A percentile compares a stretch with the other conserved stretches of the same genome.
phyloP scores from a whole-genome alignment of 139 green algal species.

The Auxenochlorella pyrenoidosa region DNA sequence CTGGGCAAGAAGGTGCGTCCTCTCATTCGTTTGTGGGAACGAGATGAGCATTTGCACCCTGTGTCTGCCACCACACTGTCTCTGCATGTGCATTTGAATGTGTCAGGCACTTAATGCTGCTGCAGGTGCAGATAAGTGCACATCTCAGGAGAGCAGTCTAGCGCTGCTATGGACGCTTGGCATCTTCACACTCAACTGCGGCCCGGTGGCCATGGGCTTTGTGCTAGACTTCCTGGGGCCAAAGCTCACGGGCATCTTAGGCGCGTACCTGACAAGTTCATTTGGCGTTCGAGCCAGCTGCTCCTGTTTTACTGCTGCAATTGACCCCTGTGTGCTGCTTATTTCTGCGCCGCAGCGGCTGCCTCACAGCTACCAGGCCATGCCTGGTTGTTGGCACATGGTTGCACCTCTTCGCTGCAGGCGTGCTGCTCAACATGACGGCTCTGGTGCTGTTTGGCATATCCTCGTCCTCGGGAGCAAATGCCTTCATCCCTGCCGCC shows the following conservation, averaged over 20 bases:
- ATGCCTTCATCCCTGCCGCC: conserved; percentile 52
- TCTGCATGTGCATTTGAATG: too few species aligned
- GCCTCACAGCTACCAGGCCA: too few species aligned
- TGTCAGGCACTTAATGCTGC: too few species aligned
- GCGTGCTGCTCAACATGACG: conserved; percentile 62
- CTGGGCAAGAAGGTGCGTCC: neutral
- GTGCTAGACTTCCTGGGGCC: conserved; percentile 66
- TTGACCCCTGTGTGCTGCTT: neutral
- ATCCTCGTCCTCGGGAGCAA: conserved; percentile 28
- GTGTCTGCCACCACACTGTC: too few species aligned
- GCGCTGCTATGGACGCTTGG: conserved; percentile 69
- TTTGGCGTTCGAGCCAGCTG: too few species aligned
- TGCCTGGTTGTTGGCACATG: neutral
- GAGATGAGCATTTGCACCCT: too few species aligned
- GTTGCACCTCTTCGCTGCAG: conserved; percentile 24
- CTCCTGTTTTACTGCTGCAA: too few species aligned
- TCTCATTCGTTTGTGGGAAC: too few species aligned
- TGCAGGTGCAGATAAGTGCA: conserved; percentile 39
- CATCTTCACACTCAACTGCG: conserved; percentile 72
- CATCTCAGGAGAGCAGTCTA: conserved; percentile 59
- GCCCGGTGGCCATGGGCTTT: conserved; percentile 63
- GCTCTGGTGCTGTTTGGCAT: conserved; percentile 63
- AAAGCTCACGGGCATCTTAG: conserved; percentile 63
- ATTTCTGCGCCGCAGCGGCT: neutral
- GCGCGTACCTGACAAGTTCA: too few species aligned